phyloP scores from a whole-genome alignment of 495 filamentous ascomycete species.

The Aspergillus avenaceus region DNA sequence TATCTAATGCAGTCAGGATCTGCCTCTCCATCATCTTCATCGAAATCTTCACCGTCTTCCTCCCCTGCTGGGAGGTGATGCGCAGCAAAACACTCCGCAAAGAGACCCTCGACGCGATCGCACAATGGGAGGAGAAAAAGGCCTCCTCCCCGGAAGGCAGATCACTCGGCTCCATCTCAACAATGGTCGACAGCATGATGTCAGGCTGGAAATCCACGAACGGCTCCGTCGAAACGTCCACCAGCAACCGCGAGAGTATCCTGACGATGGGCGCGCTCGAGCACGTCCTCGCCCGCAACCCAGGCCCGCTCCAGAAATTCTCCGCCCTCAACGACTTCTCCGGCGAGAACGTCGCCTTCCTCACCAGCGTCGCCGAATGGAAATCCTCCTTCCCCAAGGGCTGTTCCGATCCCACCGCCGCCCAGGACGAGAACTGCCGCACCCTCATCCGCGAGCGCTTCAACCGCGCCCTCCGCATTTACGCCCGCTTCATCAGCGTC shows the following conservation, averaged over 20 bases:
- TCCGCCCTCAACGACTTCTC: conserved; percentile 61
- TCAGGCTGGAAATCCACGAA: conserved; percentile 31
- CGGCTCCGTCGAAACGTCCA: conserved; percentile 21
- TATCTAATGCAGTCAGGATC: conserved; percentile 35
- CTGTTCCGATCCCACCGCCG: conserved; percentile 13
- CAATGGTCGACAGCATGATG: conserved; percentile 30
- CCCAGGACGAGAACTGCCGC: conserved; percentile 14
- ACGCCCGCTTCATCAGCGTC: conserved; percentile 51
- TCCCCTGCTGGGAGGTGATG: conserved; percentile 53
- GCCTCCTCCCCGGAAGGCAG: conserved; percentile 18
- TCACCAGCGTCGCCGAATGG: conserved; percentile 55
- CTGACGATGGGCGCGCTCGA: conserved; percentile 58
- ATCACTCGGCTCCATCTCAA: conserved; percentile 25
- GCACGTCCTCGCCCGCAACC: conserved; percentile 51
- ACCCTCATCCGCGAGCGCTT: conserved; percentile 39
- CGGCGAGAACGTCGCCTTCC: conserved; percentile 65
- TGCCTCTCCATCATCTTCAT: conserved; percentile 50
- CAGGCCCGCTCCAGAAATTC: conserved; percentile 53
- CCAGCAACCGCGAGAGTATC: conserved; percentile 35
- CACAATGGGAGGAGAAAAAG: conserved; percentile 33
- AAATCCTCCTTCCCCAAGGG: conserved; percentile 28
- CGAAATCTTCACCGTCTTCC: conserved; percentile 50
- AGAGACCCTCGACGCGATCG: conserved; percentile 34
- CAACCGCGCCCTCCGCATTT: conserved; percentile 53
- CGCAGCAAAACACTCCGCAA: conserved; percentile 43